A percentile compares a stretch with the other conserved stretches of the same genome.
These are phyloP conservation scores for Aureobasidium sp. DNA, from an alignment of 2,329 filamentous ascomycete species.

Conservation along the genomic window DNA sequence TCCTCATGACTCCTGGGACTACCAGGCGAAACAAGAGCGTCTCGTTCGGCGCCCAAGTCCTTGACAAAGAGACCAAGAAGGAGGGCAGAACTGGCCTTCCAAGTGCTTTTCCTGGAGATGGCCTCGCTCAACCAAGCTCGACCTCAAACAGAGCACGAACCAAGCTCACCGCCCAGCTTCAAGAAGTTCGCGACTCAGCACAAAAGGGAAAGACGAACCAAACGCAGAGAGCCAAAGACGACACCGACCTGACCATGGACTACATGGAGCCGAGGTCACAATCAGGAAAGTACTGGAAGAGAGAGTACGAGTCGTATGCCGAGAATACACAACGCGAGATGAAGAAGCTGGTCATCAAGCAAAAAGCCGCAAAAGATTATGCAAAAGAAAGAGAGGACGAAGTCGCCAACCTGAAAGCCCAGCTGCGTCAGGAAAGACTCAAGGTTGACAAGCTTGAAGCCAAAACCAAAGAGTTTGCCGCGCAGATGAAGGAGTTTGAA, in stretches of 20 bases:
- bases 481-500: constrained; percentile 45
- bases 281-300: constrained; percentile 74
- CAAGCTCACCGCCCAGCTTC: constrained; percentile 39
- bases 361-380: constrained; percentile 70
- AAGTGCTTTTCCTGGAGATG: constrained; percentile 37
- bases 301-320: constrained; percentile 67
- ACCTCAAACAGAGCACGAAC: constrained; percentile 18
- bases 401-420: constrained; percentile 57
- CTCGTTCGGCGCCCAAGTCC: constrained; percentile 51
- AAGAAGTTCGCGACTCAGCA: constrained; percentile 37
- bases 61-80: constrained; percentile 49
- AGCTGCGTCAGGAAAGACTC: constrained; percentile 60
- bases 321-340: constrained; percentile 65
- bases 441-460: constrained; percentile 59
- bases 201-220: constrained; percentile 24
- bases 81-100: constrained; percentile 39
- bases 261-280: constrained; percentile 66
- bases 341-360: constrained; percentile 71
- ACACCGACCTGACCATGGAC: constrained; percentile 61
- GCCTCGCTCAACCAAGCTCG: constrained; percentile 10
- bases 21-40: constrained; percentile 51
- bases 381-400: constrained; percentile 71
- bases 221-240: constrained; percentile 33
- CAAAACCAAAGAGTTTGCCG: constrained; percentile 53
- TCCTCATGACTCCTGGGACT: constrained; percentile 57